These are phyloP conservation scores for Nepenthes alata DNA, from an alignment of 179 eudicot genomes.

Conservation along the genomic window DNA sequence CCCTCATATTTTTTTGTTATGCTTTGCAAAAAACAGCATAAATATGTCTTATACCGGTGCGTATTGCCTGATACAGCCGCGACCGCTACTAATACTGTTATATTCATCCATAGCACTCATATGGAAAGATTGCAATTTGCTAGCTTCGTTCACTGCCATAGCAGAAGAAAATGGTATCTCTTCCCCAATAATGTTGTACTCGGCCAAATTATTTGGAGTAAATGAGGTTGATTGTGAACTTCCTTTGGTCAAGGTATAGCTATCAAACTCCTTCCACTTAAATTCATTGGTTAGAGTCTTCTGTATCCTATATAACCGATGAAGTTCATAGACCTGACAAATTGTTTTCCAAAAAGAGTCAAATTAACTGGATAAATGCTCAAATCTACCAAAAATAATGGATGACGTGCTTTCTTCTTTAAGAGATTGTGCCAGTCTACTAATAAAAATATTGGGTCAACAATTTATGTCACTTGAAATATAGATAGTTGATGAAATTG, in stretches of 20 bases:
- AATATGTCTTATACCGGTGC: neutral
- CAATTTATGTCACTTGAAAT: too few species aligned
- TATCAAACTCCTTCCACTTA: constrained; percentile 18
- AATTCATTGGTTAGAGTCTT: constrained; percentile 25
- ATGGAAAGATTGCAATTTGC: neutral
- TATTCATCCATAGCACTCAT: too few species aligned
- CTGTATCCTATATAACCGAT: constrained; percentile 37
- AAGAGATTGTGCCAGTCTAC: too few species aligned
- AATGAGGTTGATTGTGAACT: constrained; percentile 8
- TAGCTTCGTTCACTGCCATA: constrained; percentile 9
- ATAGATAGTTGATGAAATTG: too few species aligned
- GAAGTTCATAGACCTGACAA: constrained; percentile 54
- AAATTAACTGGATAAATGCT: too few species aligned
- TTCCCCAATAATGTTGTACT: constrained; percentile 2
- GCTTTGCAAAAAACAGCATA: neutral
- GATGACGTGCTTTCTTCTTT: too few species aligned
- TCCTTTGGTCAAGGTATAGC: constrained; percentile 11
- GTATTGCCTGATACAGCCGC: too few species aligned
- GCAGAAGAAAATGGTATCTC: constrained; percentile 8
- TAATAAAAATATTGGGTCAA: too few species aligned
- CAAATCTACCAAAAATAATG: too few species aligned
- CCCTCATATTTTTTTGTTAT: too few species aligned
- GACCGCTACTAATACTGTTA: too few species aligned
- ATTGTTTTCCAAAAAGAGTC: neutral
- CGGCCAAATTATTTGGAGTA: constrained; percentile 3